Conservation (phyloP, 352 stramenopile genomes). For the Globisporangium cederbergense region DNA sequence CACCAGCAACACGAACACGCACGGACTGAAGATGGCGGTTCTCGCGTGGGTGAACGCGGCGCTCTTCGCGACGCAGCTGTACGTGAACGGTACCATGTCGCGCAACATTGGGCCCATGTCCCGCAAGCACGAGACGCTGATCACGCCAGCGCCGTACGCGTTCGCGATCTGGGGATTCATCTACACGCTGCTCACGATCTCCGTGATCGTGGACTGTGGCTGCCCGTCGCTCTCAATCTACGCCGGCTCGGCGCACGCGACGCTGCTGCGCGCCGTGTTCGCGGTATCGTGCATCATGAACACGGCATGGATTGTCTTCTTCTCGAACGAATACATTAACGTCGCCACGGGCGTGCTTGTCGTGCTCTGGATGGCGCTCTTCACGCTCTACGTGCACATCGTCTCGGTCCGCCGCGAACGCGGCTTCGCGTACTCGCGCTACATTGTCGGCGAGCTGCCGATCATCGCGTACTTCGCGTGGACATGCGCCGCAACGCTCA, state of each 20-base stretch:
- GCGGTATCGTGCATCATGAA: slow-evolving; percentile 61
- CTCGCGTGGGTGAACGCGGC: slow-evolving; percentile 54
- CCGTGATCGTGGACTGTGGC: slow-evolving; percentile 64
- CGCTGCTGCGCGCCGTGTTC: slow-evolving; percentile 54
- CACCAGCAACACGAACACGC: no score
- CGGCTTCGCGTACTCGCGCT: slow-evolving; percentile 45
- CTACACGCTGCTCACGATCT: slow-evolving; percentile 64
- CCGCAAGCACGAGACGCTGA: slow-evolving; percentile 62
- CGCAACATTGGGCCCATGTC: slow-evolving; percentile 52
- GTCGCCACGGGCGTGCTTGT: slow-evolving; percentile 46
- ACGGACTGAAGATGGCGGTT: slow-evolving; percentile 13
- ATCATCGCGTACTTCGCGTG: slow-evolving; percentile 73
- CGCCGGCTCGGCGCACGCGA: slow-evolving; percentile 40
- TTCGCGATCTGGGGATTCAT: slow-evolving; percentile 84
- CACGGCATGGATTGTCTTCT: slow-evolving; percentile 68
- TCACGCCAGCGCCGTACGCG: slow-evolving; percentile 69
- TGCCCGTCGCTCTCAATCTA: slow-evolving; percentile 60
- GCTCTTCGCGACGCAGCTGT: slow-evolving; percentile 63
- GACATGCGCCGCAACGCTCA: slow-evolving; percentile 65
- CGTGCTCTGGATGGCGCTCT: slow-evolving; percentile 61
- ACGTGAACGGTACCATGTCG: slow-evolving; percentile 51
- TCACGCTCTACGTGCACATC: slow-evolving; percentile 56
- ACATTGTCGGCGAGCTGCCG: slow-evolving; percentile 54
- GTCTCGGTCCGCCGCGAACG: slow-evolving; percentile 34
- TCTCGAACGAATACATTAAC: slow-evolving; percentile 64